Conservation (phyloP, 345 rosid genomes). For the Gynandropsis gynandra region DNA sequence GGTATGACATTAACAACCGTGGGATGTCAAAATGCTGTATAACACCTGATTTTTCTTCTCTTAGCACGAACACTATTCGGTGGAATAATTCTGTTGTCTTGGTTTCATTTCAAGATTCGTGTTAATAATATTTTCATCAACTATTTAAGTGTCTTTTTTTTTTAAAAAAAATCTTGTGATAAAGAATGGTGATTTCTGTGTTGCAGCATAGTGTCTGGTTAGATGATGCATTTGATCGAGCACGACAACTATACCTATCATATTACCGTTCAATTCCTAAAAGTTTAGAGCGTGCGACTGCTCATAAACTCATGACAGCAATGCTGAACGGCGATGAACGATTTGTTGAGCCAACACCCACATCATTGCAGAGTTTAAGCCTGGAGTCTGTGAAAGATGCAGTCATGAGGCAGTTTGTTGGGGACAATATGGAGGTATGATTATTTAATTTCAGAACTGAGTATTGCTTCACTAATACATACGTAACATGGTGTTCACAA, state of each 20-base stretch:
- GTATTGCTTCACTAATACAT: slow-evolving; percentile 6
- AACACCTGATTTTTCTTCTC: slow-evolving; percentile 2
- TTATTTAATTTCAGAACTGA: slow-evolving; percentile 6
- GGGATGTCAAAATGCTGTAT: not conserved
- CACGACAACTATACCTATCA: slow-evolving; percentile 83
- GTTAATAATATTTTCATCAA: slow-evolving; percentile 4
- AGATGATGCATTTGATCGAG: slow-evolving; percentile 99
- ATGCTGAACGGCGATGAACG: slow-evolving; percentile 97
- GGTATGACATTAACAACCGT: slow-evolving; percentile 37
- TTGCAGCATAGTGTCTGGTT: slow-evolving; percentile 98
- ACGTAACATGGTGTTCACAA: not conserved
- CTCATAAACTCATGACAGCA: slow-evolving; percentile 95
- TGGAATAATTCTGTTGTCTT: too few relatives aligned
- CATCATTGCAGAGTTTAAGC: slow-evolving; percentile 65
- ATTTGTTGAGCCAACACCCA: slow-evolving; percentile 90
- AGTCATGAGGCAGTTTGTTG: slow-evolving; percentile 90
- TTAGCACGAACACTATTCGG: too few relatives aligned
- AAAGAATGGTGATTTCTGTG: slow-evolving; percentile 25
- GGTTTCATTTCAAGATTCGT: not conserved
- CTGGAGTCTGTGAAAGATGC: slow-evolving; percentile 79
- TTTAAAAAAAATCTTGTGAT: slow-evolving; percentile 3
- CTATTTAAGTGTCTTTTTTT: not conserved
- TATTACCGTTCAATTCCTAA: slow-evolving; percentile 98
- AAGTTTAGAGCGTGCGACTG: slow-evolving; percentile 98
- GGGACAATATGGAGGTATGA: slow-evolving; percentile 86